A percentile compares a stretch with the other conserved stretches of the same genome.
phyloP scores from a whole-genome alignment of 257 asterid species.

The Plantago major region DNA sequence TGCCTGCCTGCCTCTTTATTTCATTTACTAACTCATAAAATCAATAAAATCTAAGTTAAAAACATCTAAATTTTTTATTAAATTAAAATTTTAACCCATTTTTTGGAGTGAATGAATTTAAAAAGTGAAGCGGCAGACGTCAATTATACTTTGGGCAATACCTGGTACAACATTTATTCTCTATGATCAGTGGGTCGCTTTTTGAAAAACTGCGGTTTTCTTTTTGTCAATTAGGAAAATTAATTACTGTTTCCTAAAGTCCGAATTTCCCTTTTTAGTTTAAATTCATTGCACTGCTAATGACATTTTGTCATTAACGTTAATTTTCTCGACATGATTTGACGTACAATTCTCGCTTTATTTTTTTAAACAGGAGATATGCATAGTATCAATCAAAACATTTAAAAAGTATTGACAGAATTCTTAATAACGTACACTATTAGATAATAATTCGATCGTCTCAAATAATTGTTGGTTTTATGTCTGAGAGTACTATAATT shows the following conservation, averaged over 20 bases:
- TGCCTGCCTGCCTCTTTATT: background rate
- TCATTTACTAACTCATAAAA: too few species aligned
- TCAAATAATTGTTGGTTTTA: slow-evolving; percentile 22
- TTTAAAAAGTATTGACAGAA: background rate
- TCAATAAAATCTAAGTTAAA: too few species aligned
- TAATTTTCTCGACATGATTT: background rate
- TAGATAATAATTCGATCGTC: slow-evolving; percentile 29
- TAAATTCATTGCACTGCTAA: slow-evolving; percentile 1
- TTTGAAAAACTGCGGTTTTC: background rate
- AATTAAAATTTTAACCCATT: too few species aligned
- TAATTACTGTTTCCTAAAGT: slow-evolving; percentile 18
- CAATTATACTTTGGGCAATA: background rate
- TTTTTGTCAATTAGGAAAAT: background rate
- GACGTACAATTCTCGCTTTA: background rate
- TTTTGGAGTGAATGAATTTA: too few species aligned
- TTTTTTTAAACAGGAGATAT: background rate
- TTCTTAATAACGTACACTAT: background rate
- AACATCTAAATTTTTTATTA: too few species aligned
- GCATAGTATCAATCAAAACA: background rate
- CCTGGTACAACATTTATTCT: background rate
- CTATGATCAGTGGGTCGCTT: slow-evolving; percentile 13
- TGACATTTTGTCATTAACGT: background rate
- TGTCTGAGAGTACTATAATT: background rate
- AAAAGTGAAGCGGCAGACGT: background rate
- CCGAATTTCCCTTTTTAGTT: slow-evolving; percentile 14